These are phyloP conservation scores for Allium cepa DNA, from an alignment of 106 monocot genomes.

Conservation along the genomic window DNA sequence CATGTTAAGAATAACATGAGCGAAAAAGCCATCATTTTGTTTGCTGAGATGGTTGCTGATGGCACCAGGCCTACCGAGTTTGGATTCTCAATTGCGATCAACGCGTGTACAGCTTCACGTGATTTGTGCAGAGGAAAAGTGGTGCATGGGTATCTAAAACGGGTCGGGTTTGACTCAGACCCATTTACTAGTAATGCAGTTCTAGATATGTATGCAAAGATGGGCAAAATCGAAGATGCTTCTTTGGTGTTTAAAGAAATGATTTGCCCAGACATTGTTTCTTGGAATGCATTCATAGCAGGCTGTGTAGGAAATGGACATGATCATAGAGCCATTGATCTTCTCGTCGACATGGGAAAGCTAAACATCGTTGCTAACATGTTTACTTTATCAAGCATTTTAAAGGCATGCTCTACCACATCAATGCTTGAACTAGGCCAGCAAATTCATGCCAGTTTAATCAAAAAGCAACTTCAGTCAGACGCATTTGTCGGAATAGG, in stretches of 20 bases:
- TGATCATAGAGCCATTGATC: slow-evolving; percentile 31
- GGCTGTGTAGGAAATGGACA: slow-evolving; percentile 67
- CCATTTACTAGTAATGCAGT: slow-evolving; percentile 59
- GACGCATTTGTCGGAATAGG: slow-evolving; percentile 51
- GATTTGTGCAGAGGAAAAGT: slow-evolving; percentile 33
- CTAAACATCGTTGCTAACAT: slow-evolving; percentile 39
- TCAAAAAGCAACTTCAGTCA: slow-evolving; percentile 36
- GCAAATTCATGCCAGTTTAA: slow-evolving; percentile 47
- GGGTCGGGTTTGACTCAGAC: slow-evolving; percentile 46
- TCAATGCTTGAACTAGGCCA: slow-evolving; percentile 37
- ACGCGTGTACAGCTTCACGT: slow-evolving; percentile 48
- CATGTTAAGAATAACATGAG: slow-evolving; percentile 37
- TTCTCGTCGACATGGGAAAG: slow-evolving; percentile 51
- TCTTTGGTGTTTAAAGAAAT: slow-evolving; percentile 39
- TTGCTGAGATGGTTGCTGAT: slow-evolving; percentile 46
- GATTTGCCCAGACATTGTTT: slow-evolving; percentile 36
- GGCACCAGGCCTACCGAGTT: slow-evolving; percentile 65
- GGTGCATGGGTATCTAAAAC: slow-evolving; percentile 43
- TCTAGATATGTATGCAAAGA: slow-evolving; percentile 68
- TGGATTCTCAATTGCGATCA: slow-evolving; percentile 54
- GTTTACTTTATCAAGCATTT: slow-evolving; percentile 69
- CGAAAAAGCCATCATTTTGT: slow-evolving; percentile 33
- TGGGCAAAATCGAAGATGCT: slow-evolving; percentile 47
- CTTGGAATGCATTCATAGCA: slow-evolving; percentile 80
- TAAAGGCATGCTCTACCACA: slow-evolving; percentile 74